Evolutionary conservation across 257 asterid genomes (phyloP).

Genomic region (Primulina eburnea): DNA sequence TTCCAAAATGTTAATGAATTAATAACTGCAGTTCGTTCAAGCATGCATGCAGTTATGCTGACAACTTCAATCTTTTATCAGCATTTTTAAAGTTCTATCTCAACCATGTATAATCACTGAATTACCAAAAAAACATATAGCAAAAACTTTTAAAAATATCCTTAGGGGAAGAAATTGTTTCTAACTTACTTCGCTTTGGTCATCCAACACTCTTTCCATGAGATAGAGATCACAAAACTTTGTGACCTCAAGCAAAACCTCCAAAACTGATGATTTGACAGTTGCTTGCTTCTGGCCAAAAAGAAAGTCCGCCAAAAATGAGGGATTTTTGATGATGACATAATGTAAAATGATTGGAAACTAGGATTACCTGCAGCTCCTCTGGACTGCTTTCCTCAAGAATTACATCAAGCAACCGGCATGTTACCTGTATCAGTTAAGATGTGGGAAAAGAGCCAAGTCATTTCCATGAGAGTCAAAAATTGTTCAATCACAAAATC

Average conservation of each 20-base stretch:
- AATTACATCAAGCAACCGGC: conserved; percentile 76
- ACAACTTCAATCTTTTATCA: not conserved
- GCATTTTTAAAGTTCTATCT: not conserved
- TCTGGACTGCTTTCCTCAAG: conserved; percentile 83
- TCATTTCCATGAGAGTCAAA: conserved; percentile 8
- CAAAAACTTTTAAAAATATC: not conserved
- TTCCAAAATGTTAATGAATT: not conserved
- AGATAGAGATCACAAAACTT: conserved; percentile 92
- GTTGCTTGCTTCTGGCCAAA: conserved; percentile 76
- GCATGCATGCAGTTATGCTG: not conserved
- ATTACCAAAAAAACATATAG: not conserved
- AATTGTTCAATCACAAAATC: not conserved
- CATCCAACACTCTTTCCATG: conserved; percentile 94
- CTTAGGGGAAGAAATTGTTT: conserved; percentile 17
- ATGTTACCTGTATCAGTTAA: conserved; percentile 60
- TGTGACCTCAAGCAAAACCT: conserved; percentile 84
- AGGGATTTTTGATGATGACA: conserved; percentile 17
- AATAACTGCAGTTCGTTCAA: not conserved
- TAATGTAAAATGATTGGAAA: conserved; percentile 13
- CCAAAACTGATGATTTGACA: conserved; percentile 74
- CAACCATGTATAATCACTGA: not conserved
- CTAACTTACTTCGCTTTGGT: conserved; percentile 71
- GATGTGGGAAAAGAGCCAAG: conserved; percentile 15
- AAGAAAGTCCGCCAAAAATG: conserved; percentile 22
- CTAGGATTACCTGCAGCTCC: conserved; percentile 68